These are phyloP conservation scores for Gonium pectorale DNA, from an alignment of 139 green algal species.

Conservation along the genomic window DNA sequence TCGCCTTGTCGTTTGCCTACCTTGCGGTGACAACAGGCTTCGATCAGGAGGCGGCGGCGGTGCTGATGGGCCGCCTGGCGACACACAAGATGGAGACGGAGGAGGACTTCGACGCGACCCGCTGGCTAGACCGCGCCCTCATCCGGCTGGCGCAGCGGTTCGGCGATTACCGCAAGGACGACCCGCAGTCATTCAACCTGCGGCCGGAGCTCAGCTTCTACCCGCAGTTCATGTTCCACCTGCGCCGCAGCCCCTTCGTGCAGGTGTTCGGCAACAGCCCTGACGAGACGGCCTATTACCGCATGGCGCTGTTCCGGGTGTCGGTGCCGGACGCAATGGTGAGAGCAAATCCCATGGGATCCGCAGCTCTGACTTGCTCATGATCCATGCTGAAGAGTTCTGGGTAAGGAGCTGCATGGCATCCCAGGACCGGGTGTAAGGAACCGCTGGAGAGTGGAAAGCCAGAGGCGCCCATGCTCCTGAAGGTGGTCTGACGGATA, in stretches of 20 bases:
- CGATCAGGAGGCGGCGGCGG: conserved; percentile 96
- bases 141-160: conserved; percentile 78
- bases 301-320: conserved; percentile 90
- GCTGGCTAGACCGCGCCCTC: conserved; percentile 92
- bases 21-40: too few relatives aligned
- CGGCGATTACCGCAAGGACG: conserved; percentile 85
- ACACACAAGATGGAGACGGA: conserved; percentile 92
- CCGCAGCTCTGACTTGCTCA: too few relatives aligned
- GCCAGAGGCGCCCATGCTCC: too few relatives aligned
- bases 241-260: conserved; percentile 94
- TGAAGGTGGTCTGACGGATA: too few relatives aligned
- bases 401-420: too few relatives aligned
- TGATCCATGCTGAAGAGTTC: too few relatives aligned
- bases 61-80: conserved; percentile 87
- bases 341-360: too few relatives aligned
- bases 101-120: conserved; percentile 98
- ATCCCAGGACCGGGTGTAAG: too few relatives aligned
- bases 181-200: conserved; percentile 93
- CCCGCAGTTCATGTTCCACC: conserved; percentile 99
- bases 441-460: too few relatives aligned
- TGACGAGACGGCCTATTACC: conserved; percentile 97
- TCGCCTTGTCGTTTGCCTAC: too few relatives aligned
- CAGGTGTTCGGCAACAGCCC: conserved; percentile 97
- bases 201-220: conserved; percentile 90
- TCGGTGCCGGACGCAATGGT: conserved; percentile 88